Evolutionary conservation across 805 yeast species (phyloP), one percentile per base, ranked within the genome.

Genomic region (Zygoascus bituminiphila): DNA sequence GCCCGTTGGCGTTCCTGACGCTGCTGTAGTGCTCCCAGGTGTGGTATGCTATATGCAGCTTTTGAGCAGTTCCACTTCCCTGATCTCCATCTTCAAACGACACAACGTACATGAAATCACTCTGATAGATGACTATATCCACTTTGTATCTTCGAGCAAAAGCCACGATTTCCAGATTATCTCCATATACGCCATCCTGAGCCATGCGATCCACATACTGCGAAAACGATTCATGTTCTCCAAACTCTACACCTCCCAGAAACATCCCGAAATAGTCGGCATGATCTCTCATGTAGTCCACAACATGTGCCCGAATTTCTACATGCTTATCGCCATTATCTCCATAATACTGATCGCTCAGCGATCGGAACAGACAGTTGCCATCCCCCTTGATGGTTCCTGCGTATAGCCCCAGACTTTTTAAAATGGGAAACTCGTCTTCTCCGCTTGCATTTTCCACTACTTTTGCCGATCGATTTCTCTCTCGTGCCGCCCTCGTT

Each of bases 21-120:
- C 70, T 65, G 10, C 72, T 67, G 47, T 70, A 70, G 54, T 69
- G 74, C 49, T 70, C 73, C 73, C 74, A 69, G 0, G 65, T 58
- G 40, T 69, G 74, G 42, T 70, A 69, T 3, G 71, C 74, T 36
- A 69, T 53, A 45, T 68, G 73, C 2, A 62, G 45, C 17, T 51
- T 41, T 6, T 35, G 44, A 9, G 22, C 21, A n/a, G 23, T 44
- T 35, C 23, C 14, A 8, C 37, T 42, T 15, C 37, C 47, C 4
- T 39, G 25, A 20, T 12, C 5, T 5, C 24, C 45, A 14, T 49
- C 50, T 20, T 47, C 46, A 2, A 62, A 61, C 24, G 59, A 53
- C 1, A 69, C 63, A 2, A 69, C 58, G 45, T 66, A 69, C 52
- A 63, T 57, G 38, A 54, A 56, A 40, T 67, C 71, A 6, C 59